A percentile compares a stretch with the other conserved stretches of the same genome.
phyloP scores from a whole-genome alignment of 495 filamentous ascomycete genomes.

The Aspergillus affinis region DNA sequence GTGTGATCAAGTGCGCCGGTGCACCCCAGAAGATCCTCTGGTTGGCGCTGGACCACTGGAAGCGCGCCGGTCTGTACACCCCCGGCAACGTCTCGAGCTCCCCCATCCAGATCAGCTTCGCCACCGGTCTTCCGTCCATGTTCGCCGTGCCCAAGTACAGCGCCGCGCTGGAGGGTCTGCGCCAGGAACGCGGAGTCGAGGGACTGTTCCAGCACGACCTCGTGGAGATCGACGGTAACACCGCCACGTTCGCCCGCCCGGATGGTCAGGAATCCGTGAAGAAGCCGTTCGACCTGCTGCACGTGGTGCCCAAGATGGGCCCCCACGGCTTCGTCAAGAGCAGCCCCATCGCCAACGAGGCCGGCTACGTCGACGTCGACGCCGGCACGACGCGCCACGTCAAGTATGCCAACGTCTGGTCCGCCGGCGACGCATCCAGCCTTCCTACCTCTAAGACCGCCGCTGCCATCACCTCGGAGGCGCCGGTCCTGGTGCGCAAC shows the following conservation, averaged over 20 bases:
- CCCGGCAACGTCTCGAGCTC: constrained; percentile 38
- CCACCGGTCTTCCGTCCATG: constrained; percentile 62
- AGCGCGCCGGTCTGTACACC: constrained; percentile 57
- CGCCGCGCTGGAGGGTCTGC: constrained; percentile 58
- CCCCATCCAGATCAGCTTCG: constrained; percentile 60
- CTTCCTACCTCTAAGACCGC: constrained; percentile 69
- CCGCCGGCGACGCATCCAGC: constrained; percentile 65
- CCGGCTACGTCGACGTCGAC: constrained; percentile 65
- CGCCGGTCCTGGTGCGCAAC: constrained; percentile 60
- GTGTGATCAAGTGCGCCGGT: constrained; percentile 67
- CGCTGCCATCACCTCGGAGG: constrained; percentile 63
- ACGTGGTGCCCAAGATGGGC: constrained; percentile 63
- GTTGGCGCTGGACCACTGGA: constrained; percentile 68
- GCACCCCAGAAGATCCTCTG: constrained; percentile 72
- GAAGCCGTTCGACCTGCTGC: constrained; percentile 59
- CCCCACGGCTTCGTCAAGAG: constrained; percentile 59
- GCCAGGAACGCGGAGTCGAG: constrained; percentile 62
- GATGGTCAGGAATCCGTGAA: constrained; percentile 46
- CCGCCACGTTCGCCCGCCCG: constrained; percentile 50
- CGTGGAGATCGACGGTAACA: constrained; percentile 58
- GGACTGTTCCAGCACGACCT: constrained; percentile 68
- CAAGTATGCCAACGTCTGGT: constrained; percentile 66
- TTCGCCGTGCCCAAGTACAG: constrained; percentile 71
- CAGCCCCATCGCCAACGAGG: constrained; percentile 56
- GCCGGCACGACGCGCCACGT: constrained; percentile 58